Base-by-base conservation (phyloP, 306 rosid genomes). In the Psophocarpus tetragonolobus region DNA sequence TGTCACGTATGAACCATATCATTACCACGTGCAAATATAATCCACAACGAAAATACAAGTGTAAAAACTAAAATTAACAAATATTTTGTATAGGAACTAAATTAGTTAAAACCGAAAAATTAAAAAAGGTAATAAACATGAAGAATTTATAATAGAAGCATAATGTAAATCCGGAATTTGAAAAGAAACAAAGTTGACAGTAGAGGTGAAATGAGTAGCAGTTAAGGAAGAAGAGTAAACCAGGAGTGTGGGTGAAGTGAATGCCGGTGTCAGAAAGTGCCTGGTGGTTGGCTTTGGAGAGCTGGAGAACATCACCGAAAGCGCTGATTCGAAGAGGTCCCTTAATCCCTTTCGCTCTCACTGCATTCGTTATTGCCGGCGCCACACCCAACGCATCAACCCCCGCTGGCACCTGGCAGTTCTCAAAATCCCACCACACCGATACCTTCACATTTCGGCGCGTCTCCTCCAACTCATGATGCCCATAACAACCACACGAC, bases 401-500 rank as follows among this genome's bases (percentile, higher is more conserved):
- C 0, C 80, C 87, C 0, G 14, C 44, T 1, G 97, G 96, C 14
- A 89, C 41, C 48, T 71, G 11, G 84, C 96, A 90, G 66, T 88
- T 90, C 86, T 92, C 94, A 39, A 92, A 89, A 82, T 92, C 97
- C 97, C 96, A 92, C 97, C 97, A 92, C 29, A 92, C 96, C 2
- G 94, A 87, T 48, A 90, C 89, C 84, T 81, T 86, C 36, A 90
- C 92, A 48, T 80, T 73, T 17, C 88, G 81, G 1, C 88, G 81
- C 1, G 82, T 81, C n/a, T 88, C 96, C 24, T 87, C 61, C 33
- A 57, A 51, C 2, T 68, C 8, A 6, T 56, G 48, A 11, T 8
- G 14, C 9, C 21, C 78, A 24, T n/a, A n/a, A n/a, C n/a, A n/a
- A n/a, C n/a, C n/a, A n/a, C n/a, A 65, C 3, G 85, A 74, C 42